Conservation (phyloP, 1,139 yeast species). For the Lodderomyces margitis region DNA sequence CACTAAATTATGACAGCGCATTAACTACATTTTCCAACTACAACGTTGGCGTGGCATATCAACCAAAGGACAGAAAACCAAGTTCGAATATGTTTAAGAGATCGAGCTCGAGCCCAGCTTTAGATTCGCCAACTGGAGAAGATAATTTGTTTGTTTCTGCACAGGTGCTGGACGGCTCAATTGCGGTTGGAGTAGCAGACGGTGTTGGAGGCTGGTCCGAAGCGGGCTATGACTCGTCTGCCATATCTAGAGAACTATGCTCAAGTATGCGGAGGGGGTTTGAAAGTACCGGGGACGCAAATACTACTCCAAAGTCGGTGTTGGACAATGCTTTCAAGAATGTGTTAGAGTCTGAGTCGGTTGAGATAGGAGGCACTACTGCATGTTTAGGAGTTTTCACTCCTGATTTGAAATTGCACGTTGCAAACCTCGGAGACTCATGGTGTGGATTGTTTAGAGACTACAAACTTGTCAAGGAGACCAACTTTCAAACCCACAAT, state of each 20-base stretch:
- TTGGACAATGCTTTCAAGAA: slow-evolving; percentile 54
- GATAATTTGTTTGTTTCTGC: slow-evolving; percentile 71
- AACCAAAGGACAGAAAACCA: slow-evolving; percentile 64
- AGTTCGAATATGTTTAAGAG: slow-evolving; percentile 38
- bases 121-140: slow-evolving; percentile 73
- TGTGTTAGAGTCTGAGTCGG: slow-evolving; percentile 54
- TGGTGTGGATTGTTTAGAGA: slow-evolving; percentile 87
- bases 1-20: slow-evolving; percentile 17
- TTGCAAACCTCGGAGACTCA: slow-evolving; percentile 90
- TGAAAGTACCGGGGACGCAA: slow-evolving; percentile 17
- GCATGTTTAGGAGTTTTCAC: slow-evolving; percentile 80
- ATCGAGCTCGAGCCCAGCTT: slow-evolving; percentile 29
- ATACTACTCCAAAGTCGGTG: slow-evolving; percentile 44
- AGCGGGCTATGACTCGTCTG: slow-evolving; percentile 85
- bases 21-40: slow-evolving; percentile 36
- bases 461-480: slow-evolving; percentile 59
- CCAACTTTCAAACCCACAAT: slow-evolving; percentile 78
- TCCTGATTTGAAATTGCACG: slow-evolving; percentile 48
- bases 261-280: slow-evolving; percentile 32
- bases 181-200: slow-evolving; percentile 88
- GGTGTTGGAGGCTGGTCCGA: slow-evolving; percentile 99
- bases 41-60: slow-evolving; percentile 65
- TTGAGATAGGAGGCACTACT: slow-evolving; percentile 93
- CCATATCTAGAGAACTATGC: slow-evolving; percentile 71
- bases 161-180: slow-evolving; percentile 37